Conservation (phyloP, 441 rosid species). For the Adansonia madagascariensis region DNA sequence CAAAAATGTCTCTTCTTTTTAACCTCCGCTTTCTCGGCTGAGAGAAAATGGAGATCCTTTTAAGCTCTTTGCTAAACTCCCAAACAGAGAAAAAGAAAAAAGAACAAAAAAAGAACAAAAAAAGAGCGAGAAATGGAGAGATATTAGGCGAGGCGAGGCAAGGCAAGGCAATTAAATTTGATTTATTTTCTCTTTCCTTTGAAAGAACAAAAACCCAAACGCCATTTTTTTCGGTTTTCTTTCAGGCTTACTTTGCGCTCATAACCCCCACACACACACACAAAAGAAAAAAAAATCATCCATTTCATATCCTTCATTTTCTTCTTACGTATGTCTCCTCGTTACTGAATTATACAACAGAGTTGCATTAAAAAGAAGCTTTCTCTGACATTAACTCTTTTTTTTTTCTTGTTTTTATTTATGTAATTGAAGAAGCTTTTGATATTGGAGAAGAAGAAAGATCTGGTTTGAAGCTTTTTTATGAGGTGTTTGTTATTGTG, state of each 20-base stretch:
- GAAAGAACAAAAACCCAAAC: conserved; percentile 30
- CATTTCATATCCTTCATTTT: not conserved
- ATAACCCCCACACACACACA: conserved; percentile 17
- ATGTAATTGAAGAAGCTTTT: conserved; percentile 20
- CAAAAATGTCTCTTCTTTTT: not conserved
- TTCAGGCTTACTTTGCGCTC: conserved; percentile 29
- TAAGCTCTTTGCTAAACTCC: conserved; percentile 18
- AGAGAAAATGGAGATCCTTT: conserved; percentile 11
- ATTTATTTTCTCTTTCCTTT: conserved; percentile 32
- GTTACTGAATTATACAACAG: conserved; percentile 14
- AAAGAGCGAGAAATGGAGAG: conserved; percentile 36
- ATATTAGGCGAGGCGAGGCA: conserved; percentile 25
- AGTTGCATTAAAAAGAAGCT: conserved; percentile 14
- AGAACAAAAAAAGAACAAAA: no score
- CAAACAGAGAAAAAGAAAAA: not conserved
- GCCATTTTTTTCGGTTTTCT: conserved; percentile 31
- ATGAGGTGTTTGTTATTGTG: conserved; percentile 22
- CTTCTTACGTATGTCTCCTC: conserved; percentile 1
- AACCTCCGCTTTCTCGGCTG: conserved; percentile 20
- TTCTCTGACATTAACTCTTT: not conserved
- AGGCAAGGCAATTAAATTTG: conserved; percentile 10
- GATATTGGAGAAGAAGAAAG: conserved; percentile 30
- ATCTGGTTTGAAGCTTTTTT: conserved; percentile 37
- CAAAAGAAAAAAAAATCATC: no score
- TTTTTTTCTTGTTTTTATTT: not conserved